Percentiles rank a stretch among this genome's conserved stretches.
phyloP scores from a whole-genome alignment of 768 basidiomycete genomes.

The Trichaptum fuscoviolaceum region DNA sequence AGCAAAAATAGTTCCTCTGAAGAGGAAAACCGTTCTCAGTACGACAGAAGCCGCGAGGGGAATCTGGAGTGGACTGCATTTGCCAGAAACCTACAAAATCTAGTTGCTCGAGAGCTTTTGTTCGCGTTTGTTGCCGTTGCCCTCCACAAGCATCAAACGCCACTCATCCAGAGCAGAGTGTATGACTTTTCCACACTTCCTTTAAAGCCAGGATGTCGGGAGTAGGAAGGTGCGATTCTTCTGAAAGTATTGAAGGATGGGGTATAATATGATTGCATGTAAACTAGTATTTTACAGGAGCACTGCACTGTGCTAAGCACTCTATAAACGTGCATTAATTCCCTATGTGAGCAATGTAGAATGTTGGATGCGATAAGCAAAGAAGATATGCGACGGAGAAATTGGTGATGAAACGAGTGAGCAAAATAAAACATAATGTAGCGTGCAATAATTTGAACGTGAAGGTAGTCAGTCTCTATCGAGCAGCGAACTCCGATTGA shows the following conservation, averaged over 20 bases:
- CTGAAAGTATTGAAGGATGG: neutral
- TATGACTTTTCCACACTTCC: no score
- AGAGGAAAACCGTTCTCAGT: conserved; percentile 69
- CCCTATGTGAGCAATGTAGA: neutral
- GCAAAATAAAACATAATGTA: conserved; percentile 1
- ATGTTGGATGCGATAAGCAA: neutral
- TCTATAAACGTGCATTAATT: neutral
- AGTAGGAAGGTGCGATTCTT: no score
- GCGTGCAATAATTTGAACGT: neutral
- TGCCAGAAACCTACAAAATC: conserved; percentile 59
- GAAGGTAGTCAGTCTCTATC: neutral
- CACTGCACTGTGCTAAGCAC: neutral
- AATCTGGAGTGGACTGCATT: conserved; percentile 87
- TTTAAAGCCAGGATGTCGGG: no score
- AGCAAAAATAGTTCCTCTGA: conserved; percentile 76
- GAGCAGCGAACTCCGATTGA: neutral
- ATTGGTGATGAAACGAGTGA: neutral
- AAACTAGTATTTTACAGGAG: neutral
- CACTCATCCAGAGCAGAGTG: no score
- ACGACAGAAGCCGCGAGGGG: conserved; percentile 77
- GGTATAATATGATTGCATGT: neutral
- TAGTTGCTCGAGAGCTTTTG: conserved; percentile 17
- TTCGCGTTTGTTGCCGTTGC: conserved; percentile 1
- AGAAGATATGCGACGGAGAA: neutral
- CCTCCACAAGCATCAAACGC: conserved; percentile 4